Evolutionary conservation across 306 rosid species (phyloP).

Genomic region (Betula pendula): DNA sequence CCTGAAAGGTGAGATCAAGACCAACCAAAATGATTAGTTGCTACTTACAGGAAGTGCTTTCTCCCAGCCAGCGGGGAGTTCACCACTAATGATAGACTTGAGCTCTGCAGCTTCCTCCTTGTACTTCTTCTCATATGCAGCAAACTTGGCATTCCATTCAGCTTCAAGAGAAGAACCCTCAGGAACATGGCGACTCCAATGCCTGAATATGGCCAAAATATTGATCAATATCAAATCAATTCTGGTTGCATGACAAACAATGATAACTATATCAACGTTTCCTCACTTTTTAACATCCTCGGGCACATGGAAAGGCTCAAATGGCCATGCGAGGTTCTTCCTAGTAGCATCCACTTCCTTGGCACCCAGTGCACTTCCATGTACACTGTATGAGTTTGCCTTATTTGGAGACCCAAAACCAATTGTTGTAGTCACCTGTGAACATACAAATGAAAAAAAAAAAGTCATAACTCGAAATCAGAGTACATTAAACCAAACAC

Average conservation of each 20-base stretch:
- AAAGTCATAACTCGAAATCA: background rate
- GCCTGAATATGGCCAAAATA: conserved; percentile 47
- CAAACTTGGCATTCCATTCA: conserved; percentile 89
- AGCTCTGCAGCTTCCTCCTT: conserved; percentile 76
- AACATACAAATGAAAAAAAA: conserved; percentile 16
- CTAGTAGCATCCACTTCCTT: conserved; percentile 99
- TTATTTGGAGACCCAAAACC: conserved; percentile 99
- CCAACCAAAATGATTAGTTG: background rate
- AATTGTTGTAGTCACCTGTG: conserved; percentile 93
- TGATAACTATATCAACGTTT: conserved; percentile 3
- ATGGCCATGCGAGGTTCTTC: conserved; percentile 89
- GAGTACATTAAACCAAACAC: conserved; percentile 3
- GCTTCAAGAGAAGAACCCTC: conserved; percentile 83
- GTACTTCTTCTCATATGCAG: conserved; percentile 89
- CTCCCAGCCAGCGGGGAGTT: conserved; percentile 94
- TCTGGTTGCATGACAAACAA: background rate
- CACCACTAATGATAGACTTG: conserved; percentile 67
- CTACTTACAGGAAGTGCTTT: conserved; percentile 92
- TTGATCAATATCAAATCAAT: conserved; percentile 31
- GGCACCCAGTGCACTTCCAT: conserved; percentile 96
- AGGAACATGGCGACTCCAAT: conserved; percentile 88
- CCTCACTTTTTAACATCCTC: conserved; percentile 86
- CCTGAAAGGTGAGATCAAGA: background rate
- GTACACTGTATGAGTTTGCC: conserved; percentile 95
- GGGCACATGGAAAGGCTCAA: conserved; percentile 96